Evolutionary conservation across 441 rosid genomes (phyloP).

Genomic region (Aquilaria agallochum): DNA sequence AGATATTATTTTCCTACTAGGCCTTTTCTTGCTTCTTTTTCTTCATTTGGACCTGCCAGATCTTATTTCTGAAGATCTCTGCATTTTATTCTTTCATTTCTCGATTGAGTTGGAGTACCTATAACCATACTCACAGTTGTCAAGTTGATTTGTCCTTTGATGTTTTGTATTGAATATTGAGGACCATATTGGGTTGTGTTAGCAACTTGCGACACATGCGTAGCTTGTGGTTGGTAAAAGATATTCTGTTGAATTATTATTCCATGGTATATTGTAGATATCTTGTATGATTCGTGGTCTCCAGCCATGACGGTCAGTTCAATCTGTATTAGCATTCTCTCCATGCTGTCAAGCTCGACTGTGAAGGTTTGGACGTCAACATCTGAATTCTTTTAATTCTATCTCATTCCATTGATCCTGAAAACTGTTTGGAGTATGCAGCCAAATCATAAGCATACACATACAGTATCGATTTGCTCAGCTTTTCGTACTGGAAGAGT

Average conservation of each 20-base stretch:
- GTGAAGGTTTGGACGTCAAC: constrained; percentile 57
- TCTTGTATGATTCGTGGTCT: constrained; percentile 98
- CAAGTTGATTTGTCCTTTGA: no score
- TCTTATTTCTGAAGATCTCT: no score
- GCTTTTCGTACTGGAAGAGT: not conserved
- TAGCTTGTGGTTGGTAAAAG: constrained; percentile 11
- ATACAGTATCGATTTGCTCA: constrained; percentile 2
- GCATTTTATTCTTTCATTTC: no score
- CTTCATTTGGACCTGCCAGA: no score
- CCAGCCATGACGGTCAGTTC: constrained; percentile 99
- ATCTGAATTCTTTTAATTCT: not conserved
- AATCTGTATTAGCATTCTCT: constrained; percentile 96
- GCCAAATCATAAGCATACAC: not conserved
- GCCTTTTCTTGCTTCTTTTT: no score
- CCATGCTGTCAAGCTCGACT: constrained; percentile 97
- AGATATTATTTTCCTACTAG: no score
- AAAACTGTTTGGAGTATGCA: not conserved
- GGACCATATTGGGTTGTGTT: no score
- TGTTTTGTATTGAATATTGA: constrained; percentile 8
- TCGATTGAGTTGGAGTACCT: no score
- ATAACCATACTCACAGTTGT: no score
- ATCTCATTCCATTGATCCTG: not conserved
- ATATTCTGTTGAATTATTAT: constrained; percentile 10
- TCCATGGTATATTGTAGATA: constrained; percentile 45
- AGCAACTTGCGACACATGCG: not conserved